Base-by-base conservation (phyloP, 2,329 filamentous ascomycete species). In the Fusarium compactum region DNA sequence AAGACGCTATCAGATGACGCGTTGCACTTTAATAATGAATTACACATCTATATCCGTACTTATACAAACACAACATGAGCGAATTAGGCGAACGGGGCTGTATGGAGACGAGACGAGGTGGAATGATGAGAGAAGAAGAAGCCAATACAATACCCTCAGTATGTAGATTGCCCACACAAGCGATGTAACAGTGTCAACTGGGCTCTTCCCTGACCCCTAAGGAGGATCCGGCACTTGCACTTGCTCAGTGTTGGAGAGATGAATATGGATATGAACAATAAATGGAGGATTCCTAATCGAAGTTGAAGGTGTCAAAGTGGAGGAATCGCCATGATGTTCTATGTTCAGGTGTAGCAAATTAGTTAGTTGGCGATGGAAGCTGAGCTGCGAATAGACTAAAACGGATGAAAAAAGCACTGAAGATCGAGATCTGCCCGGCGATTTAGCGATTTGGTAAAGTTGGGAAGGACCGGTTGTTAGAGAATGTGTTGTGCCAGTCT, bases 101-200 rank as follows among this genome's bases (percentile, higher is more conserved):
- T 62, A 67, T 57, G 44, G 56, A 74, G 65, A 72, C 59, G 71
- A 69, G 57, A 72, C 59, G 69, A 69, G 67, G 57, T 51, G 58
- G 64, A 62, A 70, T 59, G 44, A 65, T 65, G 58, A 30, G 43
- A 52, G 55, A 32, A 52, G 20, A 61, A 57, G 65, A 65, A 47
- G 18, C 34, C 34, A 38, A 38, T 38, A 38, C 34, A 38, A 38
- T 38, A 38, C 34, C 4, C 34, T 38, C 34, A 38, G 34, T 38
- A 38, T 38, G 34, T 38, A 58, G 65, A 58, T 58, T 60, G 34
- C 30, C 54, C 59, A 41, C 47, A 38, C 69, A 69, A 72, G 41
- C 69, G 69, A 72, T 72, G 69, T 72, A 72, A 72, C 69, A 58
- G 53, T 63, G 27, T 70, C 63, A 54, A 71, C 56, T 71, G 53